Conservation (phyloP, 495 filamentous ascomycete species). For the Penicillium waksmanii region DNA sequence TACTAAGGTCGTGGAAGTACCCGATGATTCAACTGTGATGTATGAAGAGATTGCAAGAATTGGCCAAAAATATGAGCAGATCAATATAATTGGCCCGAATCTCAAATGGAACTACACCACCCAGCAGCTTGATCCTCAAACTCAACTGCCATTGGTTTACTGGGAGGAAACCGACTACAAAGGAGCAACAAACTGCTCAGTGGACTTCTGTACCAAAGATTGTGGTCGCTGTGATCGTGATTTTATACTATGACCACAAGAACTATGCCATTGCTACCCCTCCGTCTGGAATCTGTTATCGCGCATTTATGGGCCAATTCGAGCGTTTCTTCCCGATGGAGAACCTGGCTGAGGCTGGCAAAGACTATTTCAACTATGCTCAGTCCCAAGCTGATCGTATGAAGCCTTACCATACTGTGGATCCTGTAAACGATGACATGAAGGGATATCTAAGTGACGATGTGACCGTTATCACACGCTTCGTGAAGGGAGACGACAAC, state of each 20-base stretch:
- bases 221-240: not conserved
- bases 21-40: not conserved
- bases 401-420: not conserved
- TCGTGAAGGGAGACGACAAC: not conserved
- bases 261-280: not conserved
- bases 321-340: not conserved
- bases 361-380: not conserved
- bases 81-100: not conserved
- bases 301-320: not conserved
- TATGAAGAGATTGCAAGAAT: not conserved
- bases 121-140: not conserved
- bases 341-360: not conserved
- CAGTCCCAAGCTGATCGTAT: not conserved
- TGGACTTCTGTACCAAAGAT: not conserved
- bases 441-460: not conserved
- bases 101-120: not conserved
- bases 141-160: not conserved
- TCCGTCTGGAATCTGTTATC: not conserved
- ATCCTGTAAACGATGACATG: not conserved
- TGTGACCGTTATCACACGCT: not conserved
- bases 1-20: not conserved
- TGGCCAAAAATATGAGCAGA: not conserved
- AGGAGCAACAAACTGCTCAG: not conserved
- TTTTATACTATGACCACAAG: not conserved
- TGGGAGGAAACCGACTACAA: not conserved